These are phyloP conservation scores for Chaetomium sp. DNA, from an alignment of 2,329 filamentous ascomycete species.

Conservation along the genomic window DNA sequence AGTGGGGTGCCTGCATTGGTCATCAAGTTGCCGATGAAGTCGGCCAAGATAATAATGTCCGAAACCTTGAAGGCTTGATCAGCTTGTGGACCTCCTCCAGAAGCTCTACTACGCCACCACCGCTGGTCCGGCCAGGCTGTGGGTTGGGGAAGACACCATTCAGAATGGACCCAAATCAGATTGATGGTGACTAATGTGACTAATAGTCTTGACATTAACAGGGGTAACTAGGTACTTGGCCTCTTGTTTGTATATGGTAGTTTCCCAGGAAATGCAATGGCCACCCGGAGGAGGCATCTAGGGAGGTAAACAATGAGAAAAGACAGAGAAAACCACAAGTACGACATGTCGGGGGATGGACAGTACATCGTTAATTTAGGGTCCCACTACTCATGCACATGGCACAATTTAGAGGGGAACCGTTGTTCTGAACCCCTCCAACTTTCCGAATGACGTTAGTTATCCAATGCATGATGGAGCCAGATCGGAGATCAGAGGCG, in stretches of 20 bases:
- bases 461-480: too few relatives aligned
- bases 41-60: not conserved
- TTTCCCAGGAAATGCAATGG: not conserved
- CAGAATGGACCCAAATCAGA: too few relatives aligned
- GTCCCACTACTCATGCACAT: not conserved
- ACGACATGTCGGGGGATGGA: not conserved
- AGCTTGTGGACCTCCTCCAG: not conserved
- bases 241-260: too few relatives aligned
- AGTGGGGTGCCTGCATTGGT: not conserved
- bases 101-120: not conserved
- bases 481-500: too few relatives aligned
- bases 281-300: too few relatives aligned
- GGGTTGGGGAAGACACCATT: too few relatives aligned
- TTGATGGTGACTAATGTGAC: too few relatives aligned
- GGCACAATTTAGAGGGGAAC: too few relatives aligned
- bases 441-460: not conserved
- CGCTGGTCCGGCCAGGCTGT: not conserved
- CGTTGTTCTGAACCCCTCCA: too few relatives aligned
- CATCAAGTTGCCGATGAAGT: not conserved
- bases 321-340: not conserved
- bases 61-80: not conserved
- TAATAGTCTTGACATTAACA: too few relatives aligned
- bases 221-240: too few relatives aligned
- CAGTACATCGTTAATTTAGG: not conserved
- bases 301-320: not conserved